phyloP scores from a whole-genome alignment of 2,329 filamentous ascomycete genomes.

The Aotearoamyces nothofagi region DNA sequence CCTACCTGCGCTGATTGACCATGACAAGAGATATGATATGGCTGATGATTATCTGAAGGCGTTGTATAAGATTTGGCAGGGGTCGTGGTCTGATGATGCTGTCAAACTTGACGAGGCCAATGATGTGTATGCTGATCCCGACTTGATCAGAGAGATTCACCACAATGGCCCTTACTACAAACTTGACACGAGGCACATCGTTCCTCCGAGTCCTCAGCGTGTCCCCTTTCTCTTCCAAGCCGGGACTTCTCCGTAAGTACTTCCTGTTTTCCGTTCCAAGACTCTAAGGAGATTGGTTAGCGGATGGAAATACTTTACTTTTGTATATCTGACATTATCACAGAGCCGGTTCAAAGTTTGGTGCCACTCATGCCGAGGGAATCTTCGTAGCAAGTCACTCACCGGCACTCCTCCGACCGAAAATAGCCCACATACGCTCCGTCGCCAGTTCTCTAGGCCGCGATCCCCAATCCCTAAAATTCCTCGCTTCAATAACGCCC shows the following conservation, averaged over 20 bases:
- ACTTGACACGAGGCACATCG: conserved; percentile 46
- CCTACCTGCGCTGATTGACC: too few species aligned
- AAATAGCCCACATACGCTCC: conserved; percentile 31
- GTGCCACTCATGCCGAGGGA: conserved; percentile 52
- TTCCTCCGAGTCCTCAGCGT: conserved; percentile 48
- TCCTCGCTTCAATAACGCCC: conserved; percentile 50
- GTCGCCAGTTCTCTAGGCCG: conserved; percentile 36
- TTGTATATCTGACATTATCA: too few species aligned
- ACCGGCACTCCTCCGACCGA: conserved; percentile 41
- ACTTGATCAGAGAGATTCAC: conserved; percentile 45
- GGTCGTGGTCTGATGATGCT: conserved; percentile 52
- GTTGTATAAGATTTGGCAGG: conserved; percentile 50
- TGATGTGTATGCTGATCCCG: conserved; percentile 40
- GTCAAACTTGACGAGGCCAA: conserved; percentile 40
- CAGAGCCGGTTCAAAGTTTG: conserved; percentile 49
- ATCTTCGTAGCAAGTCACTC: conserved; percentile 53
- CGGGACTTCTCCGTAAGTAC: conserved; percentile 49
- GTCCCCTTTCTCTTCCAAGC: conserved; percentile 56
- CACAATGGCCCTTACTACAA: conserved; percentile 46
- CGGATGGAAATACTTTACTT: too few species aligned
- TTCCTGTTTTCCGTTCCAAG: too few species aligned
- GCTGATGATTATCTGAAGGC: conserved; percentile 50
- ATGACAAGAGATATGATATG: conserved; percentile 50
- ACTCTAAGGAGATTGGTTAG: too few species aligned
- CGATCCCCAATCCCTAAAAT: conserved; percentile 43